These are phyloP conservation scores for Tetrapyrgos nigripes DNA, from an alignment of 1,284 basidiomycete species.

Conservation along the genomic window DNA sequence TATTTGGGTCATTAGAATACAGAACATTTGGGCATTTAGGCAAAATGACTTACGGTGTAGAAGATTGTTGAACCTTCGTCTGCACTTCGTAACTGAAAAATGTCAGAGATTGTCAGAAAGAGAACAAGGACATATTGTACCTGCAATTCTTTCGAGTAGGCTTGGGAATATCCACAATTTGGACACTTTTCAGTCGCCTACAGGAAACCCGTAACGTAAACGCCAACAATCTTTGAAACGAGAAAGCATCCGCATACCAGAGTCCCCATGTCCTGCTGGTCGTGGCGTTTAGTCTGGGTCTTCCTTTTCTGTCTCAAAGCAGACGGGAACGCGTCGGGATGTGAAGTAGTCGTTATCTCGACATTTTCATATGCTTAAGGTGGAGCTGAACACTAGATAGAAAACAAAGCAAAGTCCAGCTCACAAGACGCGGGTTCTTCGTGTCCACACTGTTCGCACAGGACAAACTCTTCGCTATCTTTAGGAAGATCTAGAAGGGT, in stretches of 20 bases:
- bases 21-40: not conserved
- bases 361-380: slow-evolving; percentile 90
- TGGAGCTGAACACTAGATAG: slow-evolving; percentile 1
- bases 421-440: slow-evolving; percentile 88
- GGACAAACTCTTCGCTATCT: slow-evolving; percentile 79
- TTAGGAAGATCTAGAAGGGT: slow-evolving; percentile 87
- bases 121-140: slow-evolving; percentile 43
- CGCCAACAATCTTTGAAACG: not conserved
- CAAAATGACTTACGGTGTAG: slow-evolving; percentile 62
- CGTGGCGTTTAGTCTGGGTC: slow-evolving; percentile 86
- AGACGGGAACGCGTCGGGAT: slow-evolving; percentile 94
- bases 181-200: slow-evolving; percentile 95
- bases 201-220: slow-evolving; percentile 1
- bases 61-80: slow-evolving; percentile 92
- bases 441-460: slow-evolving; percentile 89
- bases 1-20: not conserved
- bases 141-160: slow-evolving; percentile 82
- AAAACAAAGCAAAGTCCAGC: slow-evolving; percentile 35
- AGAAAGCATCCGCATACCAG: slow-evolving; percentile 53
- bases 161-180: slow-evolving; percentile 84
- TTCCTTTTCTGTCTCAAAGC: slow-evolving; percentile 88
- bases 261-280: slow-evolving; percentile 75
- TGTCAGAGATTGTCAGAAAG: slow-evolving; percentile 11
- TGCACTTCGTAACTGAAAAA: slow-evolving; percentile 77
- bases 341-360: slow-evolving; percentile 89